Conservation (phyloP, 345 rosid genomes). For the Citrus hindsii region DNA sequence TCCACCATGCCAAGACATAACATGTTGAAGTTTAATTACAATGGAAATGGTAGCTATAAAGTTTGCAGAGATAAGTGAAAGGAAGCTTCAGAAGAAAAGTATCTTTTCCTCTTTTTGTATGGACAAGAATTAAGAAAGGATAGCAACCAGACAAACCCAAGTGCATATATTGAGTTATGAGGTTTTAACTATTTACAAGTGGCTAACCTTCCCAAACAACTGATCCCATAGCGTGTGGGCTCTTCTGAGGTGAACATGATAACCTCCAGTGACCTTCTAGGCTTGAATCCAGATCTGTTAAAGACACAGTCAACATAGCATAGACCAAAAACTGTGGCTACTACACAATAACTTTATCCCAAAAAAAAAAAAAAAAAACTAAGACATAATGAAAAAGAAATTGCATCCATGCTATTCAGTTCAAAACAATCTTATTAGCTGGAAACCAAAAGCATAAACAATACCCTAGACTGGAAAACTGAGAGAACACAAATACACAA, state of each 20-base stretch:
- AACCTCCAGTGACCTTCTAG: conserved; percentile 80
- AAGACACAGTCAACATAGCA: conserved; percentile 13
- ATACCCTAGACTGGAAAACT: neutral
- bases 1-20: neutral
- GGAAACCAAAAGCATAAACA: neutral
- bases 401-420: neutral
- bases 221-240: conserved; percentile 89
- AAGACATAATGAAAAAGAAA: neutral
- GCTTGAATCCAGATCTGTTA: conserved; percentile 75
- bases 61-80: neutral
- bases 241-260: conserved; percentile 92
- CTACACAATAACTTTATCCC: neutral
- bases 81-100: neutral
- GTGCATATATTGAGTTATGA: neutral
- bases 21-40: neutral
- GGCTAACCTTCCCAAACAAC: conserved; percentile 91
- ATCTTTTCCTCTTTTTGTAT: neutral
- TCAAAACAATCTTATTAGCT: neutral
- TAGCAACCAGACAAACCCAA: neutral
- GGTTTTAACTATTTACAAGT: neutral
- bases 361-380: neutral
- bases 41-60: neutral
- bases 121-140: neutral
- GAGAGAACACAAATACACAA: neutral
- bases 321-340: neutral